phyloP scores from a whole-genome alignment of 306 rosid genomes.

The Echinosophora koreensis region DNA sequence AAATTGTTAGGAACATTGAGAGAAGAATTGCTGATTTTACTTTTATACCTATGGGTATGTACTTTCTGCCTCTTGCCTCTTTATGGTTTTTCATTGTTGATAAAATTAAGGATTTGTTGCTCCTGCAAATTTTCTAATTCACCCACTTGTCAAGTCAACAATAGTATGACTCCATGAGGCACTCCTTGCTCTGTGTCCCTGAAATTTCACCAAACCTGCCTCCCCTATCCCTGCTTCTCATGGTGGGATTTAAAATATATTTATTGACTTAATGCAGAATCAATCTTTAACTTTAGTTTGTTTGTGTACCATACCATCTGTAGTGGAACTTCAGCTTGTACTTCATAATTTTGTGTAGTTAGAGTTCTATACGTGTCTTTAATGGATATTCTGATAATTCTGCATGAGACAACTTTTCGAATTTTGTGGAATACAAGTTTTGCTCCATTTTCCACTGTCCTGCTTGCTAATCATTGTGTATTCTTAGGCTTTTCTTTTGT shows the following conservation, averaged over 20 bases:
- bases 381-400: conserved; percentile 4
- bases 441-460: background rate
- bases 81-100: conserved; percentile 37
- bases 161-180: background rate
- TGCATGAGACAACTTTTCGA: conserved; percentile 18
- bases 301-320: conserved; percentile 18
- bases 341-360: background rate
- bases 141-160: conserved; percentile 7
- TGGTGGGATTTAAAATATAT: background rate
- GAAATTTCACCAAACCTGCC: background rate
- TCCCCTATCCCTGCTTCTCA: background rate
- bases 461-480: conserved; percentile 7
- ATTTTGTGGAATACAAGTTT: conserved; percentile 10
- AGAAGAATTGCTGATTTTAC: conserved; percentile 85
- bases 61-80: conserved; percentile 36
- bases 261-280: background rate
- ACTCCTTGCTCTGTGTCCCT: background rate
- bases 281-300: conserved; percentile 2
- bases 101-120: conserved; percentile 26
- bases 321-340: conserved; percentile 1
- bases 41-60: conserved; percentile 82
- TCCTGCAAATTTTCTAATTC: conserved; percentile 15
- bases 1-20: conserved; percentile 78
- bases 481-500: conserved; percentile 2
- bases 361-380: background rate